Evolutionary conservation across 768 basidiomycete genomes (phyloP).

Genomic region (Russula olivacea): DNA sequence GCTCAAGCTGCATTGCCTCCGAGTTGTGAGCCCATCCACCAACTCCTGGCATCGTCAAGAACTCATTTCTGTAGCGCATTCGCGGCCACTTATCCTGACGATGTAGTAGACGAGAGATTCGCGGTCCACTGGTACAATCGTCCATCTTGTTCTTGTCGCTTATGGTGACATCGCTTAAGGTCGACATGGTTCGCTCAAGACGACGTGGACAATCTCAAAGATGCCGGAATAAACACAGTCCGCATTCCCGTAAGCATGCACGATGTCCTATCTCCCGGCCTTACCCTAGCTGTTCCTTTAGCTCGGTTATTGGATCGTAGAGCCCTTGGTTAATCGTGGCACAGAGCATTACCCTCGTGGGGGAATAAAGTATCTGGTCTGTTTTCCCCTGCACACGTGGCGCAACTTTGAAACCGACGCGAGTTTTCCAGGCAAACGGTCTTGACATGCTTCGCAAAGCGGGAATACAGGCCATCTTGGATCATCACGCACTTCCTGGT

Average conservation of each 20-base stretch:
- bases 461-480: conserved; percentile 60
- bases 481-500: conserved; percentile 68
- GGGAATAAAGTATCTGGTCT: conserved; percentile 58
- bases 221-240: conserved; percentile 64
- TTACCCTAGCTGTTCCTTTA: conserved; percentile 26
- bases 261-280: neutral
- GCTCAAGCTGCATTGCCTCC: conserved; percentile 54
- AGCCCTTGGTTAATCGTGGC: conserved; percentile 56
- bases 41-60: conserved; percentile 36
- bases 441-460: conserved; percentile 53
- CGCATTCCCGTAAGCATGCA: conserved; percentile 56
- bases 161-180: conserved; percentile 33
- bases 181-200: conserved; percentile 63
- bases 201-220: conserved; percentile 51
- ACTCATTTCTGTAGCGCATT: conserved; percentile 41
- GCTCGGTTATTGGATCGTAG: conserved; percentile 83
- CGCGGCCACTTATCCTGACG: conserved; percentile 51
- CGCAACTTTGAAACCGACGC: neutral
- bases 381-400: neutral
- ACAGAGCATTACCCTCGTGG: conserved; percentile 65
- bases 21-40: conserved; percentile 53
- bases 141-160: neutral
- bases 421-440: conserved; percentile 48
- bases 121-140: conserved; percentile 52
- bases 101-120: conserved; percentile 51